These are phyloP conservation scores for Penicillium sp. DNA, from an alignment of 2,329 filamentous ascomycete genomes.

Conservation along the genomic window DNA sequence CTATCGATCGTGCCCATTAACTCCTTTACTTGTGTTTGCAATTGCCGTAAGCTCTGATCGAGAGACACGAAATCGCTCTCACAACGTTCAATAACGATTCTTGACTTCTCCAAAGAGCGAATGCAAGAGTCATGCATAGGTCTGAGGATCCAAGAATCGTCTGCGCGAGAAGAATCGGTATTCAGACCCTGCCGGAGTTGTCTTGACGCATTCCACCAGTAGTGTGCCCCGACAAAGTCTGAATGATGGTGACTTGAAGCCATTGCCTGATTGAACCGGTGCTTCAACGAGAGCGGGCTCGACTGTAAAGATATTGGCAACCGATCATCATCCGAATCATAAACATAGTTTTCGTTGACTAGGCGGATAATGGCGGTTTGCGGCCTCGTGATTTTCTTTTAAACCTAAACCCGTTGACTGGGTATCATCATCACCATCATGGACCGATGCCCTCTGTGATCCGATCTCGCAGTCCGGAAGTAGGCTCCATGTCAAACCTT, in stretches of 20 bases:
- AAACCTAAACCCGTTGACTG: constrained; percentile 50
- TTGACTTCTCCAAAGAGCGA: constrained; percentile 31
- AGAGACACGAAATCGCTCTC: constrained; percentile 63
- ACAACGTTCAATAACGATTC: constrained; percentile 33
- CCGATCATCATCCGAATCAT: constrained; percentile 47
- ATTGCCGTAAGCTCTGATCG: constrained; percentile 72
- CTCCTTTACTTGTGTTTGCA: constrained; percentile 66
- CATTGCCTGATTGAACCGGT: constrained; percentile 60
- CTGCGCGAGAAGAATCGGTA: constrained; percentile 47
- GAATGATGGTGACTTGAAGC: constrained; percentile 70
- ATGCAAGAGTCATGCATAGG: constrained; percentile 61
- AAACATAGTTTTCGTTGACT: constrained; percentile 76
- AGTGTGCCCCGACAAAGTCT: constrained; percentile 76
- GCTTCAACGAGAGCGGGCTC: constrained; percentile 27
- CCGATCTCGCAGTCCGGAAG: constrained; percentile 48
- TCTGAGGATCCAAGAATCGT: constrained; percentile 65
- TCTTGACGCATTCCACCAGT: constrained; percentile 77
- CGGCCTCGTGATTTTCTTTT: constrained; percentile 71
- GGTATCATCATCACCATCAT: constrained; percentile 46
- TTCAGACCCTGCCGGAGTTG: constrained; percentile 61
- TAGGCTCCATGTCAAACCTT: constrained; percentile 62
- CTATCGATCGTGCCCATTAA: constrained; percentile 70
- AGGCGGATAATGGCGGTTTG: constrained; percentile 75
- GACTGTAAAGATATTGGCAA: constrained; percentile 4
- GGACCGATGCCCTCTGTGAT: constrained; percentile 57